These are phyloP conservation scores for Gaertneriomyces semiglobifer DNA, from an alignment of 192 early-diverging fungal genomes.

Conservation along the genomic window DNA sequence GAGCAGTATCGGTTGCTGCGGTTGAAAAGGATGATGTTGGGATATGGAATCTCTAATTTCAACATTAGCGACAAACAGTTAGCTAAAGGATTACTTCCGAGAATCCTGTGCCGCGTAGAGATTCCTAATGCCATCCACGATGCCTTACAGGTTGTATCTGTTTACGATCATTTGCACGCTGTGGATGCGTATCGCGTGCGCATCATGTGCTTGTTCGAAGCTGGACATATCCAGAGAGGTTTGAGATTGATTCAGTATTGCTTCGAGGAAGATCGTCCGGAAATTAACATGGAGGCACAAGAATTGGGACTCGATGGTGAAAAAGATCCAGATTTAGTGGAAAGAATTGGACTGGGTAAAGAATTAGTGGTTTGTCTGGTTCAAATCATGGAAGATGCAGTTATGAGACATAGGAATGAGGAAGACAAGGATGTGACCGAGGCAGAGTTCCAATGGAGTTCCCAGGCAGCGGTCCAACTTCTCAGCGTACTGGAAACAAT, in stretches of 20 bases:
- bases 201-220: conserved; percentile 48
- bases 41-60: conserved; percentile 53
- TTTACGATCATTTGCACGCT: conserved; percentile 55
- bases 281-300: conserved; percentile 9
- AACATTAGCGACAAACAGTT: conserved; percentile 58
- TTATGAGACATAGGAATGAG: conserved; percentile 4
- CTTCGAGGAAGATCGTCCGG: conserved; percentile 14
- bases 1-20: conserved; percentile 65
- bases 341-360: conserved; percentile 30
- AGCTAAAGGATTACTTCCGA: conserved; percentile 50
- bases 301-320: conserved; percentile 25
- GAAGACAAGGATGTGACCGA: not conserved
- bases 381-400: conserved; percentile 32
- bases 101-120: conserved; percentile 49
- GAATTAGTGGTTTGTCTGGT: conserved; percentile 36
- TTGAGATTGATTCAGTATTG: conserved; percentile 28
- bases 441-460: not conserved
- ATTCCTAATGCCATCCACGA: conserved; percentile 54
- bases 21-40: conserved; percentile 58
- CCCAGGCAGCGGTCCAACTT: not conserved
- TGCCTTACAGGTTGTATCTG: conserved; percentile 54
- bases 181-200: conserved; percentile 54
- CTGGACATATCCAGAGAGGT: conserved; percentile 30
- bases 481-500: not conserved
- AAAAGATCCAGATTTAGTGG: conserved; percentile 17